A percentile compares a stretch with the other conserved stretches of the same genome.
Evolutionary conservation across 129 eudicot genomes (phyloP).

Genomic region (Dittrichia graveolens): DNA sequence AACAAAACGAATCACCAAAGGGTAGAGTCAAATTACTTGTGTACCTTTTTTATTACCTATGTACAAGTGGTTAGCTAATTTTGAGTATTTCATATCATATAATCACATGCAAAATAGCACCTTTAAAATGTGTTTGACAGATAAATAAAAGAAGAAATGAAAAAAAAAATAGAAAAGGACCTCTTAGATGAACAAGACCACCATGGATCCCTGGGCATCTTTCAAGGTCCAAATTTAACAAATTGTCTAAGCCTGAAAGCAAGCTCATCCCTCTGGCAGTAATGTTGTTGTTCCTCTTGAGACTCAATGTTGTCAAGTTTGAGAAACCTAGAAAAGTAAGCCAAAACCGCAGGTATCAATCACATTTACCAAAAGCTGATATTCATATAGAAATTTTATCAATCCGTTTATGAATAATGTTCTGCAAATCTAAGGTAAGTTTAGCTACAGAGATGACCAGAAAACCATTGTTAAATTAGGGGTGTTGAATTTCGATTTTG

Average conservation of each 20-base stretch:
- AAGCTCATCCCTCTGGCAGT: slow-evolving; percentile 74
- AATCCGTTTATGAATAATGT: neutral
- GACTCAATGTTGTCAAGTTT: slow-evolving; percentile 68
- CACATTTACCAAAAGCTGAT: neutral
- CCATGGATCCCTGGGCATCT: slow-evolving; percentile 85
- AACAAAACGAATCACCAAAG: neutral
- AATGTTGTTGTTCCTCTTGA: slow-evolving; percentile 62
- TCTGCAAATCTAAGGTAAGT: slow-evolving; percentile 2
- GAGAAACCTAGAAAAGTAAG: slow-evolving; percentile 52
- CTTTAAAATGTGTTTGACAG: neutral
- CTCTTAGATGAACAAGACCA: slow-evolving; percentile 80
- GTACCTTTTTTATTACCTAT: neutral
- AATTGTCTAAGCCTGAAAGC: slow-evolving; percentile 56
- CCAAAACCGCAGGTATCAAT: neutral
- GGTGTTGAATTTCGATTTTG: neutral
- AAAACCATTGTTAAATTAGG: neutral
- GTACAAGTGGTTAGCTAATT: neutral
- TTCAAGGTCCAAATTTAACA: slow-evolving; percentile 78
- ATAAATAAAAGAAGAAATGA: neutral
- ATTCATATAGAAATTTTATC: neutral
- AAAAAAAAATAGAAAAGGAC: slow-evolving; percentile 27
- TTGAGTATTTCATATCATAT: neutral
- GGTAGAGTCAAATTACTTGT: neutral
- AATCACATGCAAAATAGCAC: neutral
- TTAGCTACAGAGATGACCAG: neutral